Conservation (phyloP, 805 yeast species). For the Millerozyma acaciae region DNA sequence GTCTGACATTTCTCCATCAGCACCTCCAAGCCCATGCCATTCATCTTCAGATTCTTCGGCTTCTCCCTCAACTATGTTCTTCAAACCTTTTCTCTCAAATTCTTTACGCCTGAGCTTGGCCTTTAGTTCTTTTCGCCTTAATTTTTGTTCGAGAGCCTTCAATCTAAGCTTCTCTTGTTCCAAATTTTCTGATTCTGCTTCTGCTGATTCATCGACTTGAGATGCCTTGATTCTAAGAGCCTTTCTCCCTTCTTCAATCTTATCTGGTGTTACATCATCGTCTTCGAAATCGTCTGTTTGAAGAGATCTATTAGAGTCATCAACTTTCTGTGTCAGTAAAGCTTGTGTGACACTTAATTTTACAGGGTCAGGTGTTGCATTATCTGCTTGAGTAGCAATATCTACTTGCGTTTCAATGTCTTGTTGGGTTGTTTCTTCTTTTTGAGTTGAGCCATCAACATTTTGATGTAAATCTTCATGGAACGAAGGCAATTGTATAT, state of each 20-base stretch:
- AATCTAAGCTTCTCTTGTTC: conserved; percentile 28
- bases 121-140: conserved; percentile 31
- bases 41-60: conserved; percentile 90
- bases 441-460: too few relatives aligned
- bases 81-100: conserved; percentile 55
- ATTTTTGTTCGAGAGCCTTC: conserved; percentile 37
- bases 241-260: conserved; percentile 21
- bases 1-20: conserved; percentile 55
- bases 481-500: too few relatives aligned
- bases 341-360: too few relatives aligned
- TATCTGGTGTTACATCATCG: conserved; percentile 24
- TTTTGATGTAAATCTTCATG: too few relatives aligned
- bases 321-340: too few relatives aligned
- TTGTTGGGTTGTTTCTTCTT: conserved; percentile 21
- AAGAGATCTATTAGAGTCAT: too few relatives aligned
- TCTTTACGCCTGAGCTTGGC: conserved; percentile 40
- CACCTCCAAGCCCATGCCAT: conserved; percentile 79
- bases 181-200: conserved; percentile 19
- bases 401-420: conserved; percentile 10
- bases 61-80: conserved; percentile 67
- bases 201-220: conserved; percentile 18
- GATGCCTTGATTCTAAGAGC: conserved; percentile 14
- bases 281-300: conserved; percentile 14
- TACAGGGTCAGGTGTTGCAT: too few relatives aligned
- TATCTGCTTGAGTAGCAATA: conserved; percentile 7